Conservation (phyloP, 176 grass and related monocot species). For the Ensete ventricosum region DNA sequence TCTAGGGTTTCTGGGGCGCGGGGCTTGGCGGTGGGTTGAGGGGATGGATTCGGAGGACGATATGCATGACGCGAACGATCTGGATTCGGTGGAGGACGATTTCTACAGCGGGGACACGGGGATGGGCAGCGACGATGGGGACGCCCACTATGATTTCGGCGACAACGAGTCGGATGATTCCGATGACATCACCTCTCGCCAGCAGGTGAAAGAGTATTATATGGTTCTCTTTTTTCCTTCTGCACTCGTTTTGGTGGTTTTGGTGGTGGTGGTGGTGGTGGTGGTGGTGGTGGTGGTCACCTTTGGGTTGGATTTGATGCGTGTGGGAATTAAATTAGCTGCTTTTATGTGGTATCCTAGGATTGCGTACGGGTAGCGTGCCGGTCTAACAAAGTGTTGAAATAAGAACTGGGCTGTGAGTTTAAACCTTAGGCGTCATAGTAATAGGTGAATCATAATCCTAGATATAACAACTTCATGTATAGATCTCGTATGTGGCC, state of each 20-base stretch:
- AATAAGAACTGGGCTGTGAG: too few species aligned
- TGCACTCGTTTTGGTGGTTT: too few species aligned
- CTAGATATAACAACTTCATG: too few species aligned
- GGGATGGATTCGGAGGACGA: slow-evolving; percentile 68
- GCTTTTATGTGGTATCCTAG: too few species aligned
- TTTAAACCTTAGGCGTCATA: too few species aligned
- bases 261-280: too few species aligned
- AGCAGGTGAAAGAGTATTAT: slow-evolving; percentile 45
- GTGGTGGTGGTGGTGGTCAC: too few species aligned
- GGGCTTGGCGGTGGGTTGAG: neutral
- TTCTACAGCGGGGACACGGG: slow-evolving; percentile 49
- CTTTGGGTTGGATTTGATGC: too few species aligned
- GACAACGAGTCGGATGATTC: slow-evolving; percentile 37
- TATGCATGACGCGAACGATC: slow-evolving; percentile 54
- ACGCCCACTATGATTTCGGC: slow-evolving; percentile 27
- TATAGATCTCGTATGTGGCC: neutral
- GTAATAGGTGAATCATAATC: too few species aligned
- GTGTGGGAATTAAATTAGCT: too few species aligned
- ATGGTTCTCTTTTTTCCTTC: neutral
- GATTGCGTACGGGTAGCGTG: too few species aligned
- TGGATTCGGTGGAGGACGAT: slow-evolving; percentile 64
- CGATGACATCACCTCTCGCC: slow-evolving; percentile 34
- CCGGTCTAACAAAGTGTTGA: too few species aligned
- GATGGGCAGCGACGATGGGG: slow-evolving; percentile 10
- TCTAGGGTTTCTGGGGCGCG: neutral